Evolutionary conservation across 345 rosid genomes (phyloP).

Genomic region (Gossypium ekmanianum): DNA sequence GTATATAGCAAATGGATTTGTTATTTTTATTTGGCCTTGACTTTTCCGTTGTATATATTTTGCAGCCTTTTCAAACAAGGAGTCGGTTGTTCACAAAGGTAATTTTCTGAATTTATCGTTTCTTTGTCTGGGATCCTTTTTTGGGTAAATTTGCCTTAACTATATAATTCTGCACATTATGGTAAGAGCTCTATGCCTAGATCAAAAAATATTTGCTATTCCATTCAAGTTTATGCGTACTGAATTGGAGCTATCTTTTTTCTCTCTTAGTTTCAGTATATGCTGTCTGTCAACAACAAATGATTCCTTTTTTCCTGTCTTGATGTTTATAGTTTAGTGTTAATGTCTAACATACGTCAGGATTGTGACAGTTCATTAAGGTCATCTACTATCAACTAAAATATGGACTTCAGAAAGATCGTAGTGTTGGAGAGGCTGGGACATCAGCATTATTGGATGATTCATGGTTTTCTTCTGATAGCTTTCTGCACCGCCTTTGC

Average conservation of each 20-base stretch:
- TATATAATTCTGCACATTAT: not conserved
- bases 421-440: conserved; percentile 41
- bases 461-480: conserved; percentile 77
- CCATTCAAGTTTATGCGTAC: conserved; percentile 7
- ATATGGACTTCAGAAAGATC: conserved; percentile 76
- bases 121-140: not conserved
- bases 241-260: not conserved
- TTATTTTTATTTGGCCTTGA: not conserved
- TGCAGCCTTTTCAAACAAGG: conserved; percentile 89
- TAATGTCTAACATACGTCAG: conserved; percentile 9
- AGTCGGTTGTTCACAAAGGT: conserved; percentile 80
- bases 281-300: not conserved
- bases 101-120: conserved; percentile 10
- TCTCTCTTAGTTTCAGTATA: not conserved
- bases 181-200: not conserved
- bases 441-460: conserved; percentile 62
- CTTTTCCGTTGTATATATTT: conserved; percentile 11
- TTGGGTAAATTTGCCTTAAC: not conserved
- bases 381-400: conserved; percentile 82
- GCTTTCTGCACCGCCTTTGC: conserved; percentile 73
- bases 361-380: conserved; percentile 62
- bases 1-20: not conserved
- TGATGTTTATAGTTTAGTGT: not conserved
- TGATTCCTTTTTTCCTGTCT: not conserved
- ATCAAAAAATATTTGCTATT: not conserved